Evolutionary conservation across 2,329 filamentous ascomycete genomes (phyloP), one percentile per base, ranked within the genome.

Genomic region (Pseudocercospora macadamiae): DNA sequence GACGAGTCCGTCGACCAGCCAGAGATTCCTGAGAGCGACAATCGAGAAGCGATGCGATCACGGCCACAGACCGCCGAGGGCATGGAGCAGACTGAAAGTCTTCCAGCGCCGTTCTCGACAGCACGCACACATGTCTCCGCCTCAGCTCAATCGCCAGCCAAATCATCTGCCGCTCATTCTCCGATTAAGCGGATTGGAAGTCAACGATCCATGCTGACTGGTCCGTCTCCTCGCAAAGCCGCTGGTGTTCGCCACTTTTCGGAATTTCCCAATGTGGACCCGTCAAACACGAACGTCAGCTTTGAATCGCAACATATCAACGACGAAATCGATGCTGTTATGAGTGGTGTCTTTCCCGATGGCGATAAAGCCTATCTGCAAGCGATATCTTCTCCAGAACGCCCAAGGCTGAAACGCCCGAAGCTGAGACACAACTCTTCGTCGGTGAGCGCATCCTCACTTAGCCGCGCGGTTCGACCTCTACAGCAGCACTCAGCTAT

Each of bases 111-210:
- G 1, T 73, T 66, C 55, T 70, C 70, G 3, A 74, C 76, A n/a
- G 77, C 76, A 16, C 71, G 69, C 47, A 76, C 78, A 39, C 72
- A 77, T 44, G 65, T 73, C 6, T 70, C 71, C 14, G 58, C 57
- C 4, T 70, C 61, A 23, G 60, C 57, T 18, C 60, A 57, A 14
- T 69, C 67, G n/a, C 67, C 69, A 1, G 51, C 36, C 18, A 58
- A 70, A 65, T 18, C 42, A 7, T 54, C 45, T 28, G 49, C 57
- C 8, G 56, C 57, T 7, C 63, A 59, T n/a, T 65, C 66, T 19
- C 58, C 66, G 21, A 49, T 52, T 9, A 71, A 64, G 32, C 51
- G 23, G 3, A 51, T 61, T 25, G 54, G 61, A 25, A 68, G 62
- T 30, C 71, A 70, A 51, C 64, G 60, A 8, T 72, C 69, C 52